These are phyloP conservation scores for Saccharomycopsis lassenensis DNA, from an alignment of 805 yeast species.

Conservation along the genomic window DNA sequence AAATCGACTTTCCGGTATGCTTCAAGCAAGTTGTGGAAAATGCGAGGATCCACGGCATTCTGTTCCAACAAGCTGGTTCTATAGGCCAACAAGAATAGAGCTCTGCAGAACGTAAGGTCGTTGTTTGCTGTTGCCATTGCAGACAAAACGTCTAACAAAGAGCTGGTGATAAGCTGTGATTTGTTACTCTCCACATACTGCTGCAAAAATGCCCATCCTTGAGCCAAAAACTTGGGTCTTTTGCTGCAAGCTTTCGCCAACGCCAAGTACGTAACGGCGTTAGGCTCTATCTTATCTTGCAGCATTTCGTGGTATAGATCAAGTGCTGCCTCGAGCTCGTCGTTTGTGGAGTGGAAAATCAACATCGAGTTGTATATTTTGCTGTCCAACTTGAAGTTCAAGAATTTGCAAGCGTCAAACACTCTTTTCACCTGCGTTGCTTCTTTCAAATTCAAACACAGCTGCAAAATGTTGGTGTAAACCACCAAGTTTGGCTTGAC, in stretches of 20 bases:
- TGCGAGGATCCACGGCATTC: slow-evolving; percentile 9
- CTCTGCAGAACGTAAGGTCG: slow-evolving; percentile 44
- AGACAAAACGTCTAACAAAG: too few relatives aligned
- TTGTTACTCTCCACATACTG: slow-evolving; percentile 39
- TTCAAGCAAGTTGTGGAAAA: slow-evolving; percentile 15
- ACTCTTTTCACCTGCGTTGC: slow-evolving; percentile 55
- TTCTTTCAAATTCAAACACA: slow-evolving; percentile 43
- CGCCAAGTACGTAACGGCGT: slow-evolving; percentile 37
- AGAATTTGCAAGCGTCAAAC: slow-evolving; percentile 78
- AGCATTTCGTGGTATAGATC: slow-evolving; percentile 68
- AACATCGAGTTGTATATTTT: slow-evolving; percentile 60
- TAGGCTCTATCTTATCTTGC: slow-evolving; percentile 27
- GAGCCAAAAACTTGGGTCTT: slow-evolving; percentile 32
- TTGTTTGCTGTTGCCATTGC: too few relatives aligned
- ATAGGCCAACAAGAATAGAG: slow-evolving; percentile 34
- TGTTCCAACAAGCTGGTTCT: slow-evolving; percentile 26
- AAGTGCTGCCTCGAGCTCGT: slow-evolving; percentile 64
- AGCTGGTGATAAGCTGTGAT: too few relatives aligned
- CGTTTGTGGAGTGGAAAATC: slow-evolving; percentile 47
- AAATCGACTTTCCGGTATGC: too few relatives aligned
- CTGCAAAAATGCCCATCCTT: slow-evolving; percentile 73
- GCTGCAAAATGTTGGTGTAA: slow-evolving; percentile 48
- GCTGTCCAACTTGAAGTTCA: slow-evolving; percentile 54
- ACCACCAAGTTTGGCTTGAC: slow-evolving; percentile 34
- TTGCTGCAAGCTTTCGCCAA: slow-evolving; percentile 62